phyloP scores from a whole-genome alignment of 805 yeast species.

The Yarrowia keelungensis region DNA sequence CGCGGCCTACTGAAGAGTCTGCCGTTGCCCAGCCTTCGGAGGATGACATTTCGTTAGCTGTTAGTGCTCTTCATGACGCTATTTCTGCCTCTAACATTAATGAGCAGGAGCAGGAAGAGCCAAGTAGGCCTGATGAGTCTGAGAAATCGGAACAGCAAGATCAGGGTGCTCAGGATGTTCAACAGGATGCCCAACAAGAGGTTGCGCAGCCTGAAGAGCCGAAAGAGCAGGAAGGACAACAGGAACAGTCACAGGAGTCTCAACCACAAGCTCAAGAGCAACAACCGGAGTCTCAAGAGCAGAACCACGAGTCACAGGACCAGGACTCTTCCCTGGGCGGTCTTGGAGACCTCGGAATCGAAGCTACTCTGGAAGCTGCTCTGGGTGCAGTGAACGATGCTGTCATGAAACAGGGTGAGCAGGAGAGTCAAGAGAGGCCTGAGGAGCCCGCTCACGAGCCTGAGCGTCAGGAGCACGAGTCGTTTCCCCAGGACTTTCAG shows the following conservation, averaged over 20 bases:
- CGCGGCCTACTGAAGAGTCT: conserved; percentile 5
- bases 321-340: background rate
- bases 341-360: conserved; percentile 10
- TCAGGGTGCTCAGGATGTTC: too few relatives aligned
- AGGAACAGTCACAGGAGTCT: background rate
- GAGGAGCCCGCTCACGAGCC: conserved; percentile 1
- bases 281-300: background rate
- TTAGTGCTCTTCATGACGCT: conserved; percentile 20
- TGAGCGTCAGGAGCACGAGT: conserved; percentile 2
- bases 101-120: background rate
- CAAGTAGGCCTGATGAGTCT: background rate
- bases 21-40: conserved; percentile 19
- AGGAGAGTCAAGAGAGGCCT: background rate
- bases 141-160: background rate
- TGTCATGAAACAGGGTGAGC: conserved; percentile 17
- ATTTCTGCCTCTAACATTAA: conserved; percentile 3
- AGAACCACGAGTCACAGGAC: background rate
- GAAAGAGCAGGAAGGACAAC: too few relatives aligned
- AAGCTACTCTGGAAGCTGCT: conserved; percentile 32
- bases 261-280: background rate
- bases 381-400: conserved; percentile 31
- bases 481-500: conserved; percentile 14
- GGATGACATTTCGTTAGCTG: conserved; percentile 28
- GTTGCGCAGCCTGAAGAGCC: too few relatives aligned
- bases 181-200: too few relatives aligned